Evolutionary conservation across 2,329 filamentous ascomycete genomes (phyloP).

Genomic region (Pseudonectria buxi): DNA sequence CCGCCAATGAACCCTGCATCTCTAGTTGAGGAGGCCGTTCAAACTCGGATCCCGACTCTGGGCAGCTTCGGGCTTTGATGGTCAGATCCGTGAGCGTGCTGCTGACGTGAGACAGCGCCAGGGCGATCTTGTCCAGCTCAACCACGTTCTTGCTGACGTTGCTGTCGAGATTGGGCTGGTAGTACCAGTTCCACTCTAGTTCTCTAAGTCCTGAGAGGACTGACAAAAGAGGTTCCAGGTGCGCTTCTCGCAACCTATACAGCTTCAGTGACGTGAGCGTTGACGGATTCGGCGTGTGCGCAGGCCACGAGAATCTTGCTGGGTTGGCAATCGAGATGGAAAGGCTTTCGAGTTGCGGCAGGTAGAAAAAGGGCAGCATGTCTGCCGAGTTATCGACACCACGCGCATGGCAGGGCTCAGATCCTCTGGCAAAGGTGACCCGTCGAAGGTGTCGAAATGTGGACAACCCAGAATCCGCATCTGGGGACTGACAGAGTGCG

Average conservation of each 20-base stretch:
- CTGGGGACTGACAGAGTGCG: conserved; percentile 1
- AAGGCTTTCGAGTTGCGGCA: conserved; percentile 2
- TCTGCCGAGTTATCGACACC: conserved; percentile 3
- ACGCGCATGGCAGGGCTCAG: neutral
- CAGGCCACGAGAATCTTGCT: conserved; percentile 3
- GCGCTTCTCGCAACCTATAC: conserved; percentile 4
- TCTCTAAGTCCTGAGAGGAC: neutral
- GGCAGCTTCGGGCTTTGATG: no score
- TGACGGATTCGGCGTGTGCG: neutral
- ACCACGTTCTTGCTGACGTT: neutral
- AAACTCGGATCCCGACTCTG: no score
- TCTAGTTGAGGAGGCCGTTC: no score
- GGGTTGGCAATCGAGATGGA: conserved; percentile 8
- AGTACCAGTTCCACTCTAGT: conserved; percentile 6
- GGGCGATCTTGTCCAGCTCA: neutral
- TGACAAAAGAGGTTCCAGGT: conserved; percentile 3
- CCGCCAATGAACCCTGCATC: no score
- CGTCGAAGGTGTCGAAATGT: neutral
- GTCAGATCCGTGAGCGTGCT: no score
- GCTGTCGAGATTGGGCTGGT: conserved; percentile 2
- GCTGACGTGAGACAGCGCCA: no score
- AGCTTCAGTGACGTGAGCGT: conserved; percentile 3
- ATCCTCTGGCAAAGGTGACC: neutral
- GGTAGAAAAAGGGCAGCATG: conserved; percentile 5
- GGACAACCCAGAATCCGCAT: accelerated